Evolutionary conservation across 345 rosid genomes (phyloP), one percentile per base, ranked within the genome.

Genomic region (Euphorbia lathyris): DNA sequence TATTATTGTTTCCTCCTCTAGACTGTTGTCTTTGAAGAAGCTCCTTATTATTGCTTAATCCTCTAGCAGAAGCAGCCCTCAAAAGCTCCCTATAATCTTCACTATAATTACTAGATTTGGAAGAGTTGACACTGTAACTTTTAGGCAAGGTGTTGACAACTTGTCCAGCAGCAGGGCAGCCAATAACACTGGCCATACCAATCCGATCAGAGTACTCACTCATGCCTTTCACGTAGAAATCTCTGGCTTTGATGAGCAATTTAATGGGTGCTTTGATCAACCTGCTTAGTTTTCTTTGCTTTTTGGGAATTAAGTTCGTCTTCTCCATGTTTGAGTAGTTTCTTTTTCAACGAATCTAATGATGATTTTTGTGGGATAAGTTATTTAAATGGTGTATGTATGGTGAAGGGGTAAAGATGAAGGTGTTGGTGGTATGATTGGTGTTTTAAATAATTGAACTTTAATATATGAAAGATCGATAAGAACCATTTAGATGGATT

Each of bases 191-290:
- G 23, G 80, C 88, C 7, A 65, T 58, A 3, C 68, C 71, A 30
- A 76, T 17, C 63, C 73, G 80, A 43, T 78, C 91, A 19, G 98
- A 85, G 51, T 79, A 90, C 59, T 83, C 85, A 0, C 81, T 69
- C 81, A 87, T 73, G 84, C 87, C 76, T n/a, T 75, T 84, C 38
- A 90, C 70, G 80, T 86, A 89, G 8, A 86, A 78, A 56, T 86
- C 87, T 59, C 85, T 72, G 58, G 88, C 87, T 78, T 69, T 83
- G 60, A 63, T 34, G 69, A 93, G 75, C 36, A 87, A 32, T 66
- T 77, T 80, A 2, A 82, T 8, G 0, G 93, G 84, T 48, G 83
- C 79, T 74, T 83, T 85, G 47, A 83, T 53, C 66, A 40, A 83
- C 59, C 43, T 83, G 75, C 55, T 56, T 4, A 89, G 32, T 61